Conservation (phyloP, 176 grass and related monocot genomes). For the Rhipidocladum racemiflorum region DNA sequence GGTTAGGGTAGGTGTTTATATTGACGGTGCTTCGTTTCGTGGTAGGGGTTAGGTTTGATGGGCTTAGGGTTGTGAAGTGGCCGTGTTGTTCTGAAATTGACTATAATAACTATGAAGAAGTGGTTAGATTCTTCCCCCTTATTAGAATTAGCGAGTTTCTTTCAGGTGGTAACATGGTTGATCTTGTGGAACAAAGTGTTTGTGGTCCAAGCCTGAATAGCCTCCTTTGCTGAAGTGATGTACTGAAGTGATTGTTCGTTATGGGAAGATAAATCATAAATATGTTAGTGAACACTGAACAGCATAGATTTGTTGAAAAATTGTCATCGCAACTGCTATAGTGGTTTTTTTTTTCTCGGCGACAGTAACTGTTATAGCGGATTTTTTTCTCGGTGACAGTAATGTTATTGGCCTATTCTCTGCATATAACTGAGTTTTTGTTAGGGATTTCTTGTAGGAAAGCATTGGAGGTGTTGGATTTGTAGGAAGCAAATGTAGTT, state of each 20-base stretch:
- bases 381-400: neutral
- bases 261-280: neutral
- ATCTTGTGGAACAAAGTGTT: neutral
- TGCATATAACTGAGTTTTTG: neutral
- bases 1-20: neutral
- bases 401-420: neutral
- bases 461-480: neutral
- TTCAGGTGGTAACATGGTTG: neutral
- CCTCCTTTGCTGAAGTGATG: neutral
- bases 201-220: neutral
- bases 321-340: neutral
- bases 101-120: neutral
- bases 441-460: neutral
- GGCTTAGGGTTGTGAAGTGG: constrained; percentile 22
- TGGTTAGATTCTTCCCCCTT: neutral
- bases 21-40: neutral
- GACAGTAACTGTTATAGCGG: neutral
- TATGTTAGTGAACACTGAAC: neutral
- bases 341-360: neutral
- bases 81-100: neutral
- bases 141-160: neutral
- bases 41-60: neutral
- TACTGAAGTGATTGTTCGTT: neutral
- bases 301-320: neutral
- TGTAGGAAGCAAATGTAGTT: neutral